These are phyloP conservation scores for Fusarium luffae DNA, from an alignment of 2,329 filamentous ascomycete species.

Conservation along the genomic window DNA sequence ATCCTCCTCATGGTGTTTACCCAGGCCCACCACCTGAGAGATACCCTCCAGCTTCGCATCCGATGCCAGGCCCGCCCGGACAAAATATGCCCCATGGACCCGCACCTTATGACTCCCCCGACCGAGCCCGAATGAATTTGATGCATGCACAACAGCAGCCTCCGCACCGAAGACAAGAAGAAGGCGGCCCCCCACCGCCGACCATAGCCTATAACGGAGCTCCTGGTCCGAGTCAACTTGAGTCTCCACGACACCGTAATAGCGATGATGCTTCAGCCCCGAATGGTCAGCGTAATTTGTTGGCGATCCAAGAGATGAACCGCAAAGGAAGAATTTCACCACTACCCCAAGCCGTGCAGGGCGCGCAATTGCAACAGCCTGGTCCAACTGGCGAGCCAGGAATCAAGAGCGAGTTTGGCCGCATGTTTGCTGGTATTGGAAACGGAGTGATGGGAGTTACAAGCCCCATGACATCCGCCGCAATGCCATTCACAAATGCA, in stretches of 20 bases:
- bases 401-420: conserved; percentile 94
- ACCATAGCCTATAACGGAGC: conserved; percentile 61
- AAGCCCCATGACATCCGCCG: conserved; percentile 60
- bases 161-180: conserved; percentile 59
- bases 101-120: conserved; percentile 61
- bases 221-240: conserved; percentile 56
- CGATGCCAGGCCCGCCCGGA: conserved; percentile 49
- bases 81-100: conserved; percentile 43
- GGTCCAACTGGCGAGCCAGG: conserved; percentile 85
- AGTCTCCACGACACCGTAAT: conserved; percentile 51
- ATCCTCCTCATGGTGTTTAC: conserved; percentile 49
- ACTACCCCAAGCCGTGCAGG: conserved; percentile 91
- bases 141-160: conserved; percentile 52
- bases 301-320: conserved; percentile 84
- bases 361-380: conserved; percentile 82
- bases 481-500: conserved; percentile 59
- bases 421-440: conserved; percentile 94
- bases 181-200: conserved; percentile 60
- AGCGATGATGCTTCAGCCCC: conserved; percentile 67
- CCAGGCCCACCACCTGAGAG: conserved; percentile 49
- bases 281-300: conserved; percentile 68
- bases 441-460: conserved; percentile 65
- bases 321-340: conserved; percentile 87
- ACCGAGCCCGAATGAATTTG: conserved; percentile 58
- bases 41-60: conserved; percentile 52